These are phyloP conservation scores for Pilaira anomala DNA, from an alignment of 192 early-diverging fungal species.

Conservation along the genomic window DNA sequence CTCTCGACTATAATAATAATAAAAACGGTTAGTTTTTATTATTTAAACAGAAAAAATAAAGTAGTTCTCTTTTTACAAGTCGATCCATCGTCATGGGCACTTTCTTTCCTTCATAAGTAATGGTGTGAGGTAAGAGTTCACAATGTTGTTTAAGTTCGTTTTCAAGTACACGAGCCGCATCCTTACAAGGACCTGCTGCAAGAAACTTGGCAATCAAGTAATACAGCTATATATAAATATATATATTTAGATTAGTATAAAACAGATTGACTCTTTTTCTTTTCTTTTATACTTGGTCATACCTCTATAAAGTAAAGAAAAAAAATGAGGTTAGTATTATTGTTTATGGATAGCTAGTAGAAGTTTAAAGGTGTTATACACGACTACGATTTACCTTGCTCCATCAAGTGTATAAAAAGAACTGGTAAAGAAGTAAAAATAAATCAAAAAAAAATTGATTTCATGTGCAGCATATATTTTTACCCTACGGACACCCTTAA, in stretches of 20 bases:
- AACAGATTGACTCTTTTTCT: neutral
- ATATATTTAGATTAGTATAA: neutral
- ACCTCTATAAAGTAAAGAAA: no score
- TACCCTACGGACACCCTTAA: no score
- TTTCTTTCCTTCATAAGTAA: conserved; percentile 66
- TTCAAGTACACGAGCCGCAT: conserved; percentile 50
- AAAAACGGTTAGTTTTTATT: neutral
- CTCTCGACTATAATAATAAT: conserved; percentile 29
- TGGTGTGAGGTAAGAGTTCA: conserved; percentile 59
- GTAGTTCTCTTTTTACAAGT: conserved; percentile 46
- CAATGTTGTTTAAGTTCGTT: conserved; percentile 44
- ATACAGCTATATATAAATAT: conserved; percentile 49
- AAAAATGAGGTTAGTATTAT: no score
- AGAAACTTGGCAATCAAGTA: conserved; percentile 73
- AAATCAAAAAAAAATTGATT: no score
- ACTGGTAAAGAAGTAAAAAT: no score
- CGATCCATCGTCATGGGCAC: conserved; percentile 53
- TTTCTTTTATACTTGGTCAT: no score
- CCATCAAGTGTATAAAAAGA: no score
- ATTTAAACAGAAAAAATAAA: conserved; percentile 5
- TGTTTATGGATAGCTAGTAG: no score
- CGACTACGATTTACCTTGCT: no score
- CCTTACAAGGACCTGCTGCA: conserved; percentile 51
- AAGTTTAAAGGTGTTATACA: no score
- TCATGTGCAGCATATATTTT: no score